Evolutionary conservation across 2,329 filamentous ascomycete genomes (phyloP).

Genomic region (Ophiosphaerella narmari): DNA sequence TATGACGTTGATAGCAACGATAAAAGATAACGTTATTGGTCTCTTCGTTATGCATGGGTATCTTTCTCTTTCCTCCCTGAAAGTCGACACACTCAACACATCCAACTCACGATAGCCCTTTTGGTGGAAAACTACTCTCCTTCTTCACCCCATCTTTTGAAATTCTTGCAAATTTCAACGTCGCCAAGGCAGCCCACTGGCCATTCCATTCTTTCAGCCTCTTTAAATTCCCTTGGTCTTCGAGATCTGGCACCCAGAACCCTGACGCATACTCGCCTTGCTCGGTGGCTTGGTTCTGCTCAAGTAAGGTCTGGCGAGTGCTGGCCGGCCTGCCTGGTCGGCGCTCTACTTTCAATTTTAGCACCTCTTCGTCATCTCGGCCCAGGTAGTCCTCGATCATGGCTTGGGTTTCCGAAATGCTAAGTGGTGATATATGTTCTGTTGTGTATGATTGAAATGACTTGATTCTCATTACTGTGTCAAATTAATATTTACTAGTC

Average conservation of each 20-base stretch:
- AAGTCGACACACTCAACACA: not conserved
- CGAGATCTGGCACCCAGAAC: constrained; percentile 84
- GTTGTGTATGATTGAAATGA: constrained; percentile 73
- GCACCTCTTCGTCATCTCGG: constrained; percentile 73
- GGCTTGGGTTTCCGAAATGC: constrained; percentile 61
- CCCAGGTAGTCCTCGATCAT: constrained; percentile 55
- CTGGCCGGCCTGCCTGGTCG: constrained; percentile 79
- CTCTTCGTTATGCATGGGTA: not conserved
- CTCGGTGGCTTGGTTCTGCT: constrained; percentile 70
- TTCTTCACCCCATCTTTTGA: constrained; percentile 66
- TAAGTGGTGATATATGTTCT: constrained; percentile 54
- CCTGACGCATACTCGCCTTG: constrained; percentile 81
- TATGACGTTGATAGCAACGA: too few relatives aligned
- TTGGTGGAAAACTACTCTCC: constrained; percentile 78
- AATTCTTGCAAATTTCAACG: constrained; percentile 77
- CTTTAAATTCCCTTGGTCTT: constrained; percentile 66
- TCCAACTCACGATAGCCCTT: constrained; percentile 42
- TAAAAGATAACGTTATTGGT: too few relatives aligned
- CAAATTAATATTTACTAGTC: not conserved
- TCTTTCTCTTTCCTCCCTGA: not conserved
- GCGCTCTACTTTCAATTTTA: constrained; percentile 67
- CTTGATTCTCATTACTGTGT: constrained; percentile 65
- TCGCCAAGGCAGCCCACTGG: constrained; percentile 79
- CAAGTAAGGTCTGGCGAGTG: constrained; percentile 76
- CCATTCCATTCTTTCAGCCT: constrained; percentile 78